These are phyloP conservation scores for Phytopythium montanum DNA, from an alignment of 352 stramenopile species.

Conservation along the genomic window DNA sequence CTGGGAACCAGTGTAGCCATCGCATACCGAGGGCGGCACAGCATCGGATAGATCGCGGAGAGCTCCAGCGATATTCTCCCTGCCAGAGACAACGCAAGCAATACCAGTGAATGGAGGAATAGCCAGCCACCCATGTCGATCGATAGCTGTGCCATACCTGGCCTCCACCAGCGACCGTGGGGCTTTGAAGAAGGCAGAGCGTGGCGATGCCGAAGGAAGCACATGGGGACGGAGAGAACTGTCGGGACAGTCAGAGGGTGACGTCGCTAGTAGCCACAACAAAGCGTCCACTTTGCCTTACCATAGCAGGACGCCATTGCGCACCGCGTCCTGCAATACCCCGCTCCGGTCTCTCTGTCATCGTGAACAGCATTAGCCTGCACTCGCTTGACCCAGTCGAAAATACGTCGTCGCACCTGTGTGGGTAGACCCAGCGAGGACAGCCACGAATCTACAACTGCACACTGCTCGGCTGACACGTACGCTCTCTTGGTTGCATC, in stretches of 20 bases:
- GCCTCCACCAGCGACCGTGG: conserved; percentile 20
- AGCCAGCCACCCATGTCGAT: background rate
- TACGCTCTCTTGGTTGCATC: background rate
- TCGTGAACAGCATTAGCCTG: background rate
- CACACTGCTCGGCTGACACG: conserved; percentile 18
- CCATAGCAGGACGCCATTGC: conserved; percentile 37
- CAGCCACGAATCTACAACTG: conserved; percentile 27
- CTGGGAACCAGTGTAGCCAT: conserved; percentile 14
- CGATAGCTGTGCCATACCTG: conserved; percentile 6
- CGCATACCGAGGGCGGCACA: background rate
- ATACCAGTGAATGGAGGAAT: background rate
- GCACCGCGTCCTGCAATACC: conserved; percentile 30
- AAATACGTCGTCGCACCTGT: conserved; percentile 8
- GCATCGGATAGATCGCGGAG: conserved; percentile 14
- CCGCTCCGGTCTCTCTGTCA: conserved; percentile 11
- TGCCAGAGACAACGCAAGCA: conserved; percentile 4
- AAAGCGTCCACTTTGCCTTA: conserved; percentile 1
- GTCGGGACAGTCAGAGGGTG: background rate
- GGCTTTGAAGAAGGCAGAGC: conserved; percentile 15
- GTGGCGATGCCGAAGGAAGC: background rate
- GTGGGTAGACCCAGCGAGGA: conserved; percentile 11
- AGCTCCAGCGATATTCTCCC: conserved; percentile 28
- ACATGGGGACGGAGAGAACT: background rate
- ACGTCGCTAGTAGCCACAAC: background rate
- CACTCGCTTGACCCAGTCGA: background rate